Base-by-base conservation (phyloP, 1,284 basidiomycete species). In the Cryptococcus sp. region DNA sequence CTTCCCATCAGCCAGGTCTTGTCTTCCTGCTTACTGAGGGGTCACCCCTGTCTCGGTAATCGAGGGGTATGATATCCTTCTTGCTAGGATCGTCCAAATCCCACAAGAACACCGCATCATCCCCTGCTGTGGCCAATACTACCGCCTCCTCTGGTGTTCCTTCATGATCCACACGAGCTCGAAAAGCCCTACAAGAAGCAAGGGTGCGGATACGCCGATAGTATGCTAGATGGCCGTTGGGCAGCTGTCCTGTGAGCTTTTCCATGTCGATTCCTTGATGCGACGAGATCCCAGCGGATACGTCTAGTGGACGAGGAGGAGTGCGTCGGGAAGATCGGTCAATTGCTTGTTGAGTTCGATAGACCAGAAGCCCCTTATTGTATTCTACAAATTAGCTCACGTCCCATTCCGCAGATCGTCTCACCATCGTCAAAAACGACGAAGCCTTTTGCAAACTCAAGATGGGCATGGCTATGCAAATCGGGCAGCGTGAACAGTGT, bases 361-460 rank as follows among this genome's bases (percentile, higher is more conserved):
- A 65, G 11, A 67, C 60, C 34, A 64, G 53, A 11, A 65, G 38
- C 0, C 50, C 47, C 3, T 53, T 42, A 26, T 56, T 51, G 18
- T 22, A 25, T 36, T 6, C 21, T 14, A 31, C 43, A 19, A 19
- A 38, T 46, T 25, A 43, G 28, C 14, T 31, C 28, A 7, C 28
- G 28, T 31, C 28, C 45, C 28, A n/a, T n/a, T n/a, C 33, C 36
- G 23, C 42, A 9, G 11, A 19, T 9, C 21, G 39, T 9, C 22
- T 43, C n/a, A 23, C 38, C 52, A 0, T 47, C 44, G 28, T 67
- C 57, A 46, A 71, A 69, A n/a, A 64, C 53, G 2, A 57, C 52
- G 35, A 57, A 60, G 1, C 69, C 69, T 4, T 59, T 58, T 14
- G 56, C 60, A n/a, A 65, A 63, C 36, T 71, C 69, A 4, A 71